Evolutionary conservation across 495 filamentous ascomycete species (phyloP).

Genomic region (Podospora fimiseda): DNA sequence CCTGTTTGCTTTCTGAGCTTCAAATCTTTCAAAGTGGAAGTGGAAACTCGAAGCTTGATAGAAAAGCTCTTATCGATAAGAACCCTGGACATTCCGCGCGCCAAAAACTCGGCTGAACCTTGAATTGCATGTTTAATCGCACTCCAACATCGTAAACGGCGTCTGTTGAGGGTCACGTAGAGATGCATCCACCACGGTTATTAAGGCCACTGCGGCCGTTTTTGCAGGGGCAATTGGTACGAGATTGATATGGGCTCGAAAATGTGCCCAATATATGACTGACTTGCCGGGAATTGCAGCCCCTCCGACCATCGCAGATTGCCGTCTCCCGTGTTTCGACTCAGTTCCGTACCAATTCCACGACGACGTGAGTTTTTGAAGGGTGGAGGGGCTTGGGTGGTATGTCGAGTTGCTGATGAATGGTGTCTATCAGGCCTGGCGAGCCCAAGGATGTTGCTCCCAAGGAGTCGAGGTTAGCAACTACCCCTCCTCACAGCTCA

Average conservation of each 20-base stretch:
- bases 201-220: slow-evolving; percentile 28
- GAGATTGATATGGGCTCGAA: not conserved
- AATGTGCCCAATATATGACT: not conserved
- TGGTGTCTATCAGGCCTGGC: not conserved
- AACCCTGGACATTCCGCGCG: slow-evolving; percentile 10
- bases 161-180: slow-evolving; percentile 16
- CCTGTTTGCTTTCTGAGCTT: too few species aligned
- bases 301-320: slow-evolving; percentile 17
- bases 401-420: not conserved
- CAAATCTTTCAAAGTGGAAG: too few species aligned
- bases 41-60: not conserved
- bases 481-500: not conserved
- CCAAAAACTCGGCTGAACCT: slow-evolving; percentile 22
- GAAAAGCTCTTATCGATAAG: slow-evolving; percentile 31
- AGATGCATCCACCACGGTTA: slow-evolving; percentile 31
- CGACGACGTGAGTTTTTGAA: slow-evolving; percentile 18
- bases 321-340: slow-evolving; percentile 15
- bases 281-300: slow-evolving; percentile 12
- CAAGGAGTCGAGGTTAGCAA: not conserved
- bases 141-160: slow-evolving; percentile 15
- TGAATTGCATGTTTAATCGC: slow-evolving; percentile 3
- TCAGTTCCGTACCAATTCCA: slow-evolving; percentile 24
- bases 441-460: not conserved
- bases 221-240: slow-evolving; percentile 27
- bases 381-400: not conserved